Evolutionary conservation across 495 filamentous ascomycete species (phyloP).

Genomic region (Penicillium manginii): DNA sequence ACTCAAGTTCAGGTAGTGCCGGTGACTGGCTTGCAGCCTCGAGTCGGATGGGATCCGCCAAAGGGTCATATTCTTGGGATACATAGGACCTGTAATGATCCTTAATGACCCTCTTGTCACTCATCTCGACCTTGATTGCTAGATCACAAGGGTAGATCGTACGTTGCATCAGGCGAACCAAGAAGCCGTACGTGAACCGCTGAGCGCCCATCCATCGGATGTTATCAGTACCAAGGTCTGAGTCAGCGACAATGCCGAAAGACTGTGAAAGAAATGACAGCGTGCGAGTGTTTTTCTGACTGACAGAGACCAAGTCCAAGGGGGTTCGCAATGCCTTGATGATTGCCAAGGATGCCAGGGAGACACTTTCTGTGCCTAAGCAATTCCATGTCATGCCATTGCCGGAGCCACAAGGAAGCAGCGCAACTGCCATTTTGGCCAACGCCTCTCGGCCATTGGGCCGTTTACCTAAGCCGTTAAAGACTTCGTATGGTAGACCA

Average conservation of each 20-base stretch:
- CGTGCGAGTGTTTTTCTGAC: constrained; percentile 71
- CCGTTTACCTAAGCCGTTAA: constrained; percentile 85
- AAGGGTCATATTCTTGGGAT: constrained; percentile 29
- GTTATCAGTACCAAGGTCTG: constrained; percentile 85
- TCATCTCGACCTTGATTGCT: constrained; percentile 76
- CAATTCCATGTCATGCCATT: constrained; percentile 94
- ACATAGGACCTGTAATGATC: constrained; percentile 67
- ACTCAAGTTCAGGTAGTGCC: constrained; percentile 73
- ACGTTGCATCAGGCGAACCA: constrained; percentile 70
- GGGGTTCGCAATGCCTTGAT: constrained; percentile 84
- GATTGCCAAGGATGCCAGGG: constrained; percentile 75
- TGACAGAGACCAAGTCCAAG: constrained; percentile 84
- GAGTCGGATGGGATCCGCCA: constrained; percentile 25
- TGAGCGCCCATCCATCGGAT: constrained; percentile 88
- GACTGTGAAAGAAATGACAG: constrained; percentile 92
- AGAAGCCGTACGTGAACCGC: constrained; percentile 83
- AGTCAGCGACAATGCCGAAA: constrained; percentile 86
- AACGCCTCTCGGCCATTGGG: constrained; percentile 75
- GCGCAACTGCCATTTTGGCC: constrained; percentile 77
- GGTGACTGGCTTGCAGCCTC: constrained; percentile 35
- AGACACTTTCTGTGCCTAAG: constrained; percentile 77
- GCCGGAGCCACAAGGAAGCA: constrained; percentile 89
- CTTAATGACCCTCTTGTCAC: constrained; percentile 75
- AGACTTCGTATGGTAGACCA: constrained; percentile 89
- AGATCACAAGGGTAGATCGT: constrained; percentile 87